Conservation (phyloP, 306 rosid genomes). For the Trifolium subterraneum region DNA sequence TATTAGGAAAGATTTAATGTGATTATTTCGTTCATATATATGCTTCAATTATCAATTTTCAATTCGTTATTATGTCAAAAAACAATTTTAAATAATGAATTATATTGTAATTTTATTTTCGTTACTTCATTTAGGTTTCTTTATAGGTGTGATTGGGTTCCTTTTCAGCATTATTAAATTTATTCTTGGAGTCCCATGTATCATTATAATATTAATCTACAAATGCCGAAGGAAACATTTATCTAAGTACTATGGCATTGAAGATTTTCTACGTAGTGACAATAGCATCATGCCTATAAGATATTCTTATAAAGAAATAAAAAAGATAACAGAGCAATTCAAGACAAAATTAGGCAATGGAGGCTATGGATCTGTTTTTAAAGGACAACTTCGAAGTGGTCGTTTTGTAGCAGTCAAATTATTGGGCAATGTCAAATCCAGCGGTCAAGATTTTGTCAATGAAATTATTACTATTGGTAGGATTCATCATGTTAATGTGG, state of each 20-base stretch:
- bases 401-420: background rate
- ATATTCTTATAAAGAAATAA: constrained; percentile 1
- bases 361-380: constrained; percentile 9
- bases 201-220: background rate
- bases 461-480: constrained; percentile 1
- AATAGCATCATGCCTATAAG: background rate
- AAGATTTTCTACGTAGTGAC: constrained; percentile 32
- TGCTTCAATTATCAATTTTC: no score
- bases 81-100: no score
- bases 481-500: constrained; percentile 15
- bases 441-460: background rate
- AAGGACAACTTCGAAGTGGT: constrained; percentile 23
- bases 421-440: background rate
- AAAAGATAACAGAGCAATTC: background rate
- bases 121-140: no score
- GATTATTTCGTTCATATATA: no score
- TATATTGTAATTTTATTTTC: no score
- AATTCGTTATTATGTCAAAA: no score
- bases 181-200: background rate
- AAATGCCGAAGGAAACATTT: constrained; percentile 39
- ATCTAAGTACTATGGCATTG: constrained; percentile 28
- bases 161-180: no score
- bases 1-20: no score
- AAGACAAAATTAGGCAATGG: background rate
- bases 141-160: no score